Percentiles rank a stretch among this genome's conserved stretches.
Conservation (phyloP, 805 yeast species). For the Saturnispora serradocipensis region DNA sequence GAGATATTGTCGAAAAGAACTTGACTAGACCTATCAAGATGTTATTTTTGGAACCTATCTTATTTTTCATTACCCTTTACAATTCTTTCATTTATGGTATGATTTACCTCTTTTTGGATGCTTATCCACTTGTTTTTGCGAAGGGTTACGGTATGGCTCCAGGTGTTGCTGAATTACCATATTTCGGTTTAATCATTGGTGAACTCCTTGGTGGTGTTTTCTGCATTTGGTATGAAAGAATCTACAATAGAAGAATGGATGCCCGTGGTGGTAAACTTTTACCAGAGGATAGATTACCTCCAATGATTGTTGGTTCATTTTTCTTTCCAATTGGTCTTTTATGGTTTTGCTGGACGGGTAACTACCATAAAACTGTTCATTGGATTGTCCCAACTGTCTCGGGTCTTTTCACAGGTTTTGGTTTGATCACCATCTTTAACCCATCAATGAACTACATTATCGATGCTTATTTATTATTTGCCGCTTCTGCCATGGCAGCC, state of each 20-base stretch:
- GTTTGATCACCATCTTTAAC: conserved; percentile 57
- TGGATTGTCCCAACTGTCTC: conserved; percentile 76
- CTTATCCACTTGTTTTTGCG: conserved; percentile 64
- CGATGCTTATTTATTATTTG: conserved; percentile 59
- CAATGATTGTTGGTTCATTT: conserved; percentile 65
- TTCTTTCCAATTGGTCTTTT: conserved; percentile 70
- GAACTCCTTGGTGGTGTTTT: conserved; percentile 46
- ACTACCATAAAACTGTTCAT: conserved; percentile 57
- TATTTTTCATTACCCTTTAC: conserved; percentile 59
- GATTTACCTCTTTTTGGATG: conserved; percentile 62
- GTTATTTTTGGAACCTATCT: conserved; percentile 63
- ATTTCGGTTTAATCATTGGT: conserved; percentile 67
- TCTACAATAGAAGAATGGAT: conserved; percentile 38
- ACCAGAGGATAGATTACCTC: conserved; percentile 74
- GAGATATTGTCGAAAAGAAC: conserved; percentile 54
- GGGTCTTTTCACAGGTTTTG: conserved; percentile 57
- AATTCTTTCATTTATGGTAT: conserved; percentile 77
- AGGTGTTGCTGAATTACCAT: conserved; percentile 72
- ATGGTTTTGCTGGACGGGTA: conserved; percentile 87
- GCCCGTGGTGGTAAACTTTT: conserved; percentile 51
- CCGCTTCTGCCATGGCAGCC: conserved; percentile 74
- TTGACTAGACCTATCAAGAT: conserved; percentile 59
- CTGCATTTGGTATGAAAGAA: conserved; percentile 47
- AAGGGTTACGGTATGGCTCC: conserved; percentile 51
- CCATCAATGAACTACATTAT: conserved; percentile 64